Evolutionary conservation across 1,284 basidiomycete genomes (phyloP), one percentile per base, ranked within the genome.

Genomic region (Schizophyllum amplum): DNA sequence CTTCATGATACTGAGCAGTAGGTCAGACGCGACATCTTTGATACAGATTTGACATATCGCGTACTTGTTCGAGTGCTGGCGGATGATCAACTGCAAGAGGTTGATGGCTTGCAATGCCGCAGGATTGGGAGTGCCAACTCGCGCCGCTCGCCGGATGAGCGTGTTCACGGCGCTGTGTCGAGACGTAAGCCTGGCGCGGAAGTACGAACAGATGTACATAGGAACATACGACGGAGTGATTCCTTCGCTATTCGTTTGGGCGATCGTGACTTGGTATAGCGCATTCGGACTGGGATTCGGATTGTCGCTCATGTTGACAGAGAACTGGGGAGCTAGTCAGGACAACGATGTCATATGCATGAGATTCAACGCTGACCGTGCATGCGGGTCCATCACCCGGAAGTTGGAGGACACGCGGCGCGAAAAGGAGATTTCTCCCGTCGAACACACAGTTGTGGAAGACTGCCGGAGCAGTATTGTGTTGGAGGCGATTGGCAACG

Each of bases 141-240:
- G 64, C 11, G 21, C 13, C 21, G 48, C 11, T 9, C 33, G 33
- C 33, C 17, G 33, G 68, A 51, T 47, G 22, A 62, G 26, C 50
- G 55, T n/a, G 4, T 54, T 66, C 64, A 60, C 69, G 61, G 13
- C 69, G 24, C 53, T 75, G 68, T 4, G 74, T n/a, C n/a, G n/a
- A n/a, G n/a, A n/a, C n/a, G 61, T 4, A 68, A 66, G 1, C 64
- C 63, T 13, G 55, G 1, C 46, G 51, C 25, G 4, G 33, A 25
- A 2, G 2, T 49, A 17, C 65, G 4, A 26, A 15, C 15, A 24
- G 26, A 46, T 9, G 24, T 42, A 15, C 25, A 27, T 5, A 55
- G 9, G 21, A 22, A 57, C 59, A 4, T 1, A 62, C 61, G 50
- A 4, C 1, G 61, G 59, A 4, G 24, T 15, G 42, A 62, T 49